Evolutionary conservation across 768 basidiomycete species (phyloP), one percentile per base, ranked within the genome.

Genomic region (Podaxis carcinomalis): DNA sequence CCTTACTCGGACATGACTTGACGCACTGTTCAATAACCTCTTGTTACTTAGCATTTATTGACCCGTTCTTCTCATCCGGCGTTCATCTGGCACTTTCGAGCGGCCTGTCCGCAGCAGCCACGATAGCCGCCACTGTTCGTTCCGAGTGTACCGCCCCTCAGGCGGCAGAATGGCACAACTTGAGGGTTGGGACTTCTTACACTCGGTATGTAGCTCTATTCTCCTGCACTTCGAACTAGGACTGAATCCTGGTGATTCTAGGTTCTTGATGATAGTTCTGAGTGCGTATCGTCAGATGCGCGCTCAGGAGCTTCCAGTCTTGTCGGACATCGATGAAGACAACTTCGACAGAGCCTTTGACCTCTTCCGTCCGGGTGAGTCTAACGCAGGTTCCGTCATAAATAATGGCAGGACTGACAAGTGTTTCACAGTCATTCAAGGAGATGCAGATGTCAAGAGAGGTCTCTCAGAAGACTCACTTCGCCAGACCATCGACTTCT

Each of bases 341-440:
- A 81, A 77, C 67, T 82, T 78, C 59, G 80, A 82, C 67, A 69
- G 74, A 39, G 79, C 80, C 2, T 82, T 82, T 64, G 72, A 74
- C 23, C 71, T 75, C 65, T 70, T 82, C 56, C 68, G 77, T 72
- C 62, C 66, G 9, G 72, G 78, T 77, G 56, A 14, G 70, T 23
- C 23, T 49, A 11, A 11, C 3, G 16, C 21, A 9, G 7, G 6
- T 27, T 27, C 21, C 0, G 11, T 7, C 23, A 27, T 25, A 5
- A 10, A n/a, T 49, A 25, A 49, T 3, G 7, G 23, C 13, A 7
- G 28, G 13, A 49, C 19, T 13, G 19, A 13, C 47, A 5, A 35
- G 13, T n/a, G 1, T 46, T 42, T n/a, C 28, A 4, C 32, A 70
- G 71, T 72, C 11, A 72, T 72, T 19, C 71, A 72, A 57, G 71